These are phyloP conservation scores for Colletotrichum salicis DNA, from an alignment of 2,329 filamentous ascomycete species.

Conservation along the genomic window DNA sequence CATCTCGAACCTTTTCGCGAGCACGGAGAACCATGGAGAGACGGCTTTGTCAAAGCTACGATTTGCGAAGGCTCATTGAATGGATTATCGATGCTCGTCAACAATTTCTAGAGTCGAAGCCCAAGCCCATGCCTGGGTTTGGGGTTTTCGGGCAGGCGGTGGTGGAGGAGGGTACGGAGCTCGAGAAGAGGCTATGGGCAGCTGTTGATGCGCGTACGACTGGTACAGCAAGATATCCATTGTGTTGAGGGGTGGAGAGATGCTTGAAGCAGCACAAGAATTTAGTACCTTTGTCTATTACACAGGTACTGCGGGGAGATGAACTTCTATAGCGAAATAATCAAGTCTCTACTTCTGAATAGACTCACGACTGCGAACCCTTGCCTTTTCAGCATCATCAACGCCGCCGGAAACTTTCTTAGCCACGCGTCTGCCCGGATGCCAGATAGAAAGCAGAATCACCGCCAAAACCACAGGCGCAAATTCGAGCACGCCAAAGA, in stretches of 20 bases:
- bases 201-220: neutral
- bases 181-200: constrained; percentile 23
- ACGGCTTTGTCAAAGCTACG: constrained; percentile 6
- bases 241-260: neutral
- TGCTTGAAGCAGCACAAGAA: too few relatives aligned
- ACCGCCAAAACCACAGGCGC: constrained; percentile 63
- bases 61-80: constrained; percentile 13
- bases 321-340: neutral
- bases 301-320: too few relatives aligned
- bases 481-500: constrained; percentile 65
- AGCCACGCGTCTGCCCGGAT: constrained; percentile 52
- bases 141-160: constrained; percentile 3
- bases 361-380: neutral
- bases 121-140: constrained; percentile 23
- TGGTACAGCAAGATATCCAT: neutral
- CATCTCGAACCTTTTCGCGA: neutral
- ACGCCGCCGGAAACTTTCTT: neutral
- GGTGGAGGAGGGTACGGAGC: neutral
- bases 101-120: constrained; percentile 5
- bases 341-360: neutral
- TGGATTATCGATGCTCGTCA: constrained; percentile 17
- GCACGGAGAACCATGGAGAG: constrained; percentile 21
- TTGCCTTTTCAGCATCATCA: constrained; percentile 4
- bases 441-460: constrained; percentile 54
- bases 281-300: too few relatives aligned